Percentiles rank a stretch among this genome's conserved stretches.
Evolutionary conservation across 75 land plant species (phyloP).

Genomic region (Ceratopteris richardii): DNA sequence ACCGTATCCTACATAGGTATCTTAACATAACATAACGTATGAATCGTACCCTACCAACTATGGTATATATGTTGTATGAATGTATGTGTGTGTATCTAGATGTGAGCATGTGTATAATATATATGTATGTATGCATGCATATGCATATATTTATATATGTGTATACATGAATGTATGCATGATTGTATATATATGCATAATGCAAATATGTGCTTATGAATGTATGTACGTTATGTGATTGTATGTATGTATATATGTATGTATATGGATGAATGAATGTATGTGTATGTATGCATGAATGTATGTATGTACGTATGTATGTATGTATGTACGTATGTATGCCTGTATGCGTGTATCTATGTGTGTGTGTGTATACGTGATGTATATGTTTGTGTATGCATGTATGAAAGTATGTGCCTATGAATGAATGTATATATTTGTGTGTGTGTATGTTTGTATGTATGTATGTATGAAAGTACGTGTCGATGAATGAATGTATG

Average conservation of each 20-base stretch:
- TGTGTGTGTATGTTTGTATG: slow-evolving; percentile 4
- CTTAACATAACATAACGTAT: no score
- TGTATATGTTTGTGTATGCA: neutral
- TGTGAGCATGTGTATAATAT: neutral
- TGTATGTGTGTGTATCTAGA: neutral
- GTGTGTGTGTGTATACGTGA: neutral
- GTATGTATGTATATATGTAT: neutral
- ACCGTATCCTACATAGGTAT: no score
- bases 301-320: neutral
- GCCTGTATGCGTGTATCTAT: no score
- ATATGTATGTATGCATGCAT: neutral
- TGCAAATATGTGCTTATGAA: neutral
- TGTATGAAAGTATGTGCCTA: neutral
- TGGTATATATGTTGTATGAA: neutral
- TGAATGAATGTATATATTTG: neutral
- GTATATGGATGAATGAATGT: no score
- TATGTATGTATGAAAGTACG: slow-evolving; percentile 1
- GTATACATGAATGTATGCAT: neutral
- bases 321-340: no score
- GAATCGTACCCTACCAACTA: neutral
- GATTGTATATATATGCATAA: neutral
- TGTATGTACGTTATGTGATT: no score
- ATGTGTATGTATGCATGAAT: neutral
- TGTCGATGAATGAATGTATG: no score
- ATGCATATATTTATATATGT: neutral